Evolutionary conservation across 371 early-diverging fungal genomes (phyloP).

Genomic region (Quaeritorhiza haematococci): DNA sequence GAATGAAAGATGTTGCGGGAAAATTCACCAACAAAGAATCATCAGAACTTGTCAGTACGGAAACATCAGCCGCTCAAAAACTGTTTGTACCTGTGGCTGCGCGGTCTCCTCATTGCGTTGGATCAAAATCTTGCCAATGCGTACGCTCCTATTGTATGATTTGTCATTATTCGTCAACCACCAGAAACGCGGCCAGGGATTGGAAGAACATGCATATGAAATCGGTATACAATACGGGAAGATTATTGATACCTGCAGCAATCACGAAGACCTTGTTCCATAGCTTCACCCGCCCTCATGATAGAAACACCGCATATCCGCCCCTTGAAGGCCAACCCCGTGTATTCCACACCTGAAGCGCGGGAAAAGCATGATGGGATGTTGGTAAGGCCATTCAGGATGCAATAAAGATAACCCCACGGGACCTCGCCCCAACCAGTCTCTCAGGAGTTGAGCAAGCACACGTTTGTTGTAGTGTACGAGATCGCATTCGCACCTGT

Average conservation of each 20-base stretch:
- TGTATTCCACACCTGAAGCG: conserved; percentile 44
- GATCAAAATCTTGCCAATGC: conserved; percentile 92
- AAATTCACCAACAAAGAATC: neutral
- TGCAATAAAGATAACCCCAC: neutral
- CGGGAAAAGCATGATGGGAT: neutral
- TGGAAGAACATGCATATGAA: neutral
- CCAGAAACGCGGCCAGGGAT: neutral
- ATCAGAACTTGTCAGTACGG: neutral
- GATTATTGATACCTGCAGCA: conserved; percentile 77
- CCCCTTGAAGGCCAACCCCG: conserved; percentile 77
- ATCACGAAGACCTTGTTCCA: conserved; percentile 87
- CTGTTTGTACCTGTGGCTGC: conserved; percentile 59
- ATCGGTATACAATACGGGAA: conserved; percentile 1
- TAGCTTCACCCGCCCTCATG: conserved; percentile 92
- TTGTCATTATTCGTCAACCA: neutral
- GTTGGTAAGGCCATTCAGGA: neutral
- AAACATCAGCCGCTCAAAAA: neutral
- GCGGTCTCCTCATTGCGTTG: conserved; percentile 93
- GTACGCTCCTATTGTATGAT: conserved; percentile 56
- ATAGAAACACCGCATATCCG: conserved; percentile 93
- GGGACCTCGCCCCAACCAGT: neutral
- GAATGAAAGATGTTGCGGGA: no score
- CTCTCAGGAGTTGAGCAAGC: neutral
- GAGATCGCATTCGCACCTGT: conserved; percentile 44
- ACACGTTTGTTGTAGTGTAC: neutral